Conservation (phyloP, 495 filamentous ascomycete genomes). For the Neurospora tetraspora region DNA sequence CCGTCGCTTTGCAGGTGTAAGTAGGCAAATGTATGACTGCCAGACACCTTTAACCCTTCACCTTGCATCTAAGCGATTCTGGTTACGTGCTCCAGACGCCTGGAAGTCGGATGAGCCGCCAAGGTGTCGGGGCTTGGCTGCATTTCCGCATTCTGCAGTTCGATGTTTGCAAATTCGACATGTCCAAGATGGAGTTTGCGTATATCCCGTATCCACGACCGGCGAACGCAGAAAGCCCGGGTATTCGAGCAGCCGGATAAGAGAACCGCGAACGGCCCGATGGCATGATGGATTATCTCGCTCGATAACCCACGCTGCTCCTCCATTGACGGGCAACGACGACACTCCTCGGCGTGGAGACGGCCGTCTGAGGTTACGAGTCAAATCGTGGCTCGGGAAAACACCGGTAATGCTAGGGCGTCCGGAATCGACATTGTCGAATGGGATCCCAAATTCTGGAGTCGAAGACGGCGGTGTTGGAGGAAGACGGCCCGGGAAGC, state of each 20-base stretch:
- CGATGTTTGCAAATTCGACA: neutral
- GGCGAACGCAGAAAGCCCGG: neutral
- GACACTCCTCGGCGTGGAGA: neutral
- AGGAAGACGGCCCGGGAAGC: neutral
- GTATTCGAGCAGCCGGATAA: neutral
- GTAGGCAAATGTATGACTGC: too few species aligned
- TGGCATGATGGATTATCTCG: neutral
- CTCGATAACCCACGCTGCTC: neutral
- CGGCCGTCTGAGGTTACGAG: neutral
- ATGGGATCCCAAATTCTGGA: neutral
- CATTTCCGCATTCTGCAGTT: neutral
- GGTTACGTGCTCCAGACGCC: too few species aligned
- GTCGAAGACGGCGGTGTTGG: neutral
- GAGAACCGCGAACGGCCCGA: neutral
- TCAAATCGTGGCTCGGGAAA: neutral
- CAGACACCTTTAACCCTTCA: too few species aligned
- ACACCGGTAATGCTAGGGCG: neutral
- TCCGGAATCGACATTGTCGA: neutral
- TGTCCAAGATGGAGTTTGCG: neutral
- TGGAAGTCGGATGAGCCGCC: too few species aligned
- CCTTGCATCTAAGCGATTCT: too few species aligned
- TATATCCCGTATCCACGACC: neutral
- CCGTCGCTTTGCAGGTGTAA: too few species aligned
- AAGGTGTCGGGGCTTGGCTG: too few species aligned
- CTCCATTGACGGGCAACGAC: neutral